A percentile compares a stretch with the other conserved stretches of the same genome.
These are phyloP conservation scores for Cladophialophora bantiana DNA, from an alignment of 2,329 filamentous ascomycete species.

Conservation along the genomic window DNA sequence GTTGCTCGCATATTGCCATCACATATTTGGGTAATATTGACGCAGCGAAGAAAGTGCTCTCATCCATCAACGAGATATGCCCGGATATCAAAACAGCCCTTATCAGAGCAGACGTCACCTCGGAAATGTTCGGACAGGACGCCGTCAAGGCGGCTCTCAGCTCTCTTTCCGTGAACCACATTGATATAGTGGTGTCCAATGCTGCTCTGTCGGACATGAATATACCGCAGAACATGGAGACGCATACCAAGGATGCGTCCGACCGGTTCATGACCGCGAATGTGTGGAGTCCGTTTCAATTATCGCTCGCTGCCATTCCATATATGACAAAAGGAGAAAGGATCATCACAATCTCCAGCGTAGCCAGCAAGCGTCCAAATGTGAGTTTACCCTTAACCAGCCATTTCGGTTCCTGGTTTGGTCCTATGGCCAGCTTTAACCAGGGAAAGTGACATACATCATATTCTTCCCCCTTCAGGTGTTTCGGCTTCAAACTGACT, in stretches of 20 bases:
- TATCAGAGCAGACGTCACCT: slow-evolving; percentile 16
- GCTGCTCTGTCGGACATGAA: slow-evolving; percentile 11
- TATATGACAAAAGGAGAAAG: slow-evolving; percentile 19
- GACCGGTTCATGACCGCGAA: slow-evolving; percentile 12
- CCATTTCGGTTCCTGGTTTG: too few species aligned
- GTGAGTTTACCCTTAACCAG: neutral
- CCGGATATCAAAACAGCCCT: slow-evolving; percentile 11
- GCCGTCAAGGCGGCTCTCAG: slow-evolving; percentile 7
- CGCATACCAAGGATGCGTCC: slow-evolving; percentile 11
- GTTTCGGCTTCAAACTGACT: neutral
- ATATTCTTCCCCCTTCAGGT: neutral
- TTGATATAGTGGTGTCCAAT: slow-evolving; percentile 24
- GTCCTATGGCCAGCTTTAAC: too few species aligned
- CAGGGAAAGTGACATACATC: too few species aligned
- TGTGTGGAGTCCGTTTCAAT: slow-evolving; percentile 1
- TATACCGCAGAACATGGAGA: neutral
- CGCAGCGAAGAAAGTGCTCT: slow-evolving; percentile 9
- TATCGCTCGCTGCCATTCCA: slow-evolving; percentile 14
- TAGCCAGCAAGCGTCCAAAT: slow-evolving; percentile 4
- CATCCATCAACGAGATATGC: neutral
- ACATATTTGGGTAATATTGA: slow-evolving; percentile 16
- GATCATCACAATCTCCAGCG: slow-evolving; percentile 26
- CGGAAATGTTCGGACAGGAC: slow-evolving; percentile 11
- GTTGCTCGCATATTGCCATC: slow-evolving; percentile 15
- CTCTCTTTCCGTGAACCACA: slow-evolving; percentile 10